Evolutionary conservation across 371 early-diverging fungal genomes (phyloP), one percentile per base, ranked within the genome.

Genomic region (Mucor lusitanicus): DNA sequence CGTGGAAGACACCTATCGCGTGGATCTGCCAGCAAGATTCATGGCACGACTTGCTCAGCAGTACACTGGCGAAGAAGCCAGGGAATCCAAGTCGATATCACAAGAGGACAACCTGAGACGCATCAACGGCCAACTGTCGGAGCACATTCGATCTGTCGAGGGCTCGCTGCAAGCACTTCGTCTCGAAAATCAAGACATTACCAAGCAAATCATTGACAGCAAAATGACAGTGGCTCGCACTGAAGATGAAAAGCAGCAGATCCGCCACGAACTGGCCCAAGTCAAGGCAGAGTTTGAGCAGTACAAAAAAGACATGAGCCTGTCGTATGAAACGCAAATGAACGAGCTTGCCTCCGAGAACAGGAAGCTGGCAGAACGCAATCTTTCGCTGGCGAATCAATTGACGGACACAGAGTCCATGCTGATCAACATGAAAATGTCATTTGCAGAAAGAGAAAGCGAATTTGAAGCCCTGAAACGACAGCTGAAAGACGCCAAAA

Each of bases 391-490:
- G 37, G 85, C 87, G 63, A 91, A 92, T 48, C 80, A 83, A 54
- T 62, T 92, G 48, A 79, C 63, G 23, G 75, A 86, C 32, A 68
- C 92, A 61, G 90, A 92, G 73, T 77, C 80, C 3, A 72, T 84
- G 65, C 60, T 95, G 64, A 80, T 88, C 19, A 84, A 82, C 62
- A 79, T 86, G 57, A 91, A 91, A 73, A 76, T 85, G 66, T 70
- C 82, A 61, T 87, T 85, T 64, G 92, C 89, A 11, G 90, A 92
- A 71, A 78, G 81, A 67, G 94, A 93, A 76, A 85, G 81, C 67
- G 87, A 90, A 64, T 73, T 87, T 57, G 87, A 86, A 42, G 57
- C 70, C 0, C 65, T 90, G 60, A 69, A 75, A 17, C 74, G 82
- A 58, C 86, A 86, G 37, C 32, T 64, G 28, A 39, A 59, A 27